Evolutionary conservation across 2,329 filamentous ascomycete species (phyloP).

Genomic region (Aspergillus versicolor): DNA sequence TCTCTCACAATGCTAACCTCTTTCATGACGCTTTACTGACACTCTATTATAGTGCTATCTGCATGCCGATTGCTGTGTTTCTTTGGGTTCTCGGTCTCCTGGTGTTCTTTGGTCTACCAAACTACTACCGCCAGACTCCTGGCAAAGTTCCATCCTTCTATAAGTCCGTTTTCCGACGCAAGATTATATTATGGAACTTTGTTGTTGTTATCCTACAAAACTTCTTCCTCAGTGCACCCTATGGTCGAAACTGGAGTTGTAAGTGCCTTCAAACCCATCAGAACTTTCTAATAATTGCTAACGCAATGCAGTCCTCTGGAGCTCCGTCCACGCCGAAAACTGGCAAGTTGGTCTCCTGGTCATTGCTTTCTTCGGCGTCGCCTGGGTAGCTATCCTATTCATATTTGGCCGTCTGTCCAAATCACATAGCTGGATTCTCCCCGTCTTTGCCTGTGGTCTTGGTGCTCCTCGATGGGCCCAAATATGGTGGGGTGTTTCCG

Average conservation of each 20-base stretch:
- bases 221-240: slow-evolving; percentile 65
- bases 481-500: slow-evolving; percentile 64
- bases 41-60: slow-evolving; percentile 46
- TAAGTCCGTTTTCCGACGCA: slow-evolving; percentile 59
- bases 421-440: slow-evolving; percentile 65
- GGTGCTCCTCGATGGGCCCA: slow-evolving; percentile 66
- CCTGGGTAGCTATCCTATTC: slow-evolving; percentile 52
- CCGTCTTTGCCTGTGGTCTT: slow-evolving; percentile 66
- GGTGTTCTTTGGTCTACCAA: slow-evolving; percentile 62
- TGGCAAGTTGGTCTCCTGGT: slow-evolving; percentile 59
- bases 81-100: slow-evolving; percentile 58
- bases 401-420: slow-evolving; percentile 58
- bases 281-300: not conserved
- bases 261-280: slow-evolving; percentile 14
- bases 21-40: slow-evolving; percentile 17
- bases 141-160: slow-evolving; percentile 67
- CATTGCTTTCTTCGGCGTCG: slow-evolving; percentile 49
- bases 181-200: slow-evolving; percentile 68
- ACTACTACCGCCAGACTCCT: slow-evolving; percentile 65
- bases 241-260: slow-evolving; percentile 67
- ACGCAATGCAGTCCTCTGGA: slow-evolving; percentile 52
- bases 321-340: slow-evolving; percentile 53
- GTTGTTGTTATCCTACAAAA: slow-evolving; percentile 64
- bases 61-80: slow-evolving; percentile 57
- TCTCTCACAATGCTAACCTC: not conserved